Conservation (phyloP, 1,284 basidiomycete species). For the Irpex sp. region DNA sequence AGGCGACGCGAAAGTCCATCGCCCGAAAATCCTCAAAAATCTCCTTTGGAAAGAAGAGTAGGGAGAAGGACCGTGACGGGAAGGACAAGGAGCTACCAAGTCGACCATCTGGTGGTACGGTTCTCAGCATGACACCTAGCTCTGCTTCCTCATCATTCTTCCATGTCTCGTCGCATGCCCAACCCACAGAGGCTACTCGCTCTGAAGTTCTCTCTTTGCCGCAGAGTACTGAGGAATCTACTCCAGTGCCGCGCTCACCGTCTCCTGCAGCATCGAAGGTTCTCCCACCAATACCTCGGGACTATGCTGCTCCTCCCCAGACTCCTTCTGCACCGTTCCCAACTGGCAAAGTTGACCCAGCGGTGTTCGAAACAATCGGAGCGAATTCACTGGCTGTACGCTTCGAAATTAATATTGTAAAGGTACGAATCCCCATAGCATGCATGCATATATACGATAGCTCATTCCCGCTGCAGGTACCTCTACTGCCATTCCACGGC, state of each 20-base stretch:
- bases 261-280: constrained; percentile 63
- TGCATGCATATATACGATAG: constrained; percentile 14
- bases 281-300: constrained; percentile 73
- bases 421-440: constrained; percentile 61
- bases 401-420: constrained; percentile 95
- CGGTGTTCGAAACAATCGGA: constrained; percentile 79
- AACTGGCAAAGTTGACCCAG: constrained; percentile 71
- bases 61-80: constrained; percentile 43
- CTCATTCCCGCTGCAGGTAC: constrained; percentile 68
- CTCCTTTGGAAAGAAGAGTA: constrained; percentile 66
- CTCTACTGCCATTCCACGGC: constrained; percentile 93
- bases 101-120: constrained; percentile 63
- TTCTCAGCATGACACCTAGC: constrained; percentile 68
- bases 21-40: constrained; percentile 82
- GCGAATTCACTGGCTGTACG: constrained; percentile 86
- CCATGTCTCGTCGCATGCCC: constrained; percentile 67
- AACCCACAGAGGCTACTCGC: constrained; percentile 42
- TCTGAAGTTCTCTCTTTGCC: constrained; percentile 38
- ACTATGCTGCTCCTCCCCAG: constrained; percentile 54
- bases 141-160: constrained; percentile 85
- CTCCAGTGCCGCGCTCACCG: constrained; percentile 39
- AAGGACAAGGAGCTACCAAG: constrained; percentile 54
- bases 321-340: constrained; percentile 56
- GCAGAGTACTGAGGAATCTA: constrained; percentile 19
- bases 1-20: constrained; percentile 61